Conservation (phyloP, 441 rosid genomes). For the Arabidopsis hybrid region DNA sequence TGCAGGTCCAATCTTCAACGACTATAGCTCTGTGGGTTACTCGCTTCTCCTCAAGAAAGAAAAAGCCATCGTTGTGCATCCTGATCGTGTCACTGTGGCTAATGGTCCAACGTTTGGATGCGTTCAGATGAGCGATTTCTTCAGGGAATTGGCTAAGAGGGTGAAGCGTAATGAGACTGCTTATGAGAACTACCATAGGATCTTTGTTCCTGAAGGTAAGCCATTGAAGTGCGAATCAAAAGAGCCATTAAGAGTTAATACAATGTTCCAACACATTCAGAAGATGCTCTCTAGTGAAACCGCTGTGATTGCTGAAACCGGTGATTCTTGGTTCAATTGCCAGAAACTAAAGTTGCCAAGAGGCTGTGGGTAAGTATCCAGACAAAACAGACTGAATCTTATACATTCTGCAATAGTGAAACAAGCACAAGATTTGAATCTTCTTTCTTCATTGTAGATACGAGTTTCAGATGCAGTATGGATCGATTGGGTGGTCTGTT, state of each 20-base stretch:
- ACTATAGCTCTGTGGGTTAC: conserved; percentile 29
- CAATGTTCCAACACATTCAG: conserved; percentile 65
- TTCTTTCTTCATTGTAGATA: background rate
- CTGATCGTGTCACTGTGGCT: conserved; percentile 28
- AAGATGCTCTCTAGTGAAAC: conserved; percentile 64
- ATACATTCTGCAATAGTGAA: background rate
- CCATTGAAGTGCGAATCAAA: conserved; percentile 13
- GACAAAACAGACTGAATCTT: background rate
- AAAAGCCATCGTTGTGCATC: conserved; percentile 17
- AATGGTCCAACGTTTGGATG: conserved; percentile 27
- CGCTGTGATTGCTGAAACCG: conserved; percentile 82
- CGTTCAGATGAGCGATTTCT: conserved; percentile 23
- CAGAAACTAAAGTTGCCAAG: conserved; percentile 75
- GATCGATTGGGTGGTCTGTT: conserved; percentile 57
- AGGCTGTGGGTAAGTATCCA: conserved; percentile 63
- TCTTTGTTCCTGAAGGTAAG: conserved; percentile 23
- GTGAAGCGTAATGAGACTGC: conserved; percentile 15
- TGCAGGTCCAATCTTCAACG: conserved; percentile 31
- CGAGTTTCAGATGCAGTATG: conserved; percentile 58
- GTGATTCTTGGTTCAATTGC: conserved; percentile 87
- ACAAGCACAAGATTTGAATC: background rate
- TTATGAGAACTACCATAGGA: conserved; percentile 28
- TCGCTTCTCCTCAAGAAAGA: conserved; percentile 26
- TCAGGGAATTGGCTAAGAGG: conserved; percentile 19
- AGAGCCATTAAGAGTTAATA: conserved; percentile 30